Base-by-base conservation (phyloP, 1,284 basidiomycete species). In the Gomphus sp. region DNA sequence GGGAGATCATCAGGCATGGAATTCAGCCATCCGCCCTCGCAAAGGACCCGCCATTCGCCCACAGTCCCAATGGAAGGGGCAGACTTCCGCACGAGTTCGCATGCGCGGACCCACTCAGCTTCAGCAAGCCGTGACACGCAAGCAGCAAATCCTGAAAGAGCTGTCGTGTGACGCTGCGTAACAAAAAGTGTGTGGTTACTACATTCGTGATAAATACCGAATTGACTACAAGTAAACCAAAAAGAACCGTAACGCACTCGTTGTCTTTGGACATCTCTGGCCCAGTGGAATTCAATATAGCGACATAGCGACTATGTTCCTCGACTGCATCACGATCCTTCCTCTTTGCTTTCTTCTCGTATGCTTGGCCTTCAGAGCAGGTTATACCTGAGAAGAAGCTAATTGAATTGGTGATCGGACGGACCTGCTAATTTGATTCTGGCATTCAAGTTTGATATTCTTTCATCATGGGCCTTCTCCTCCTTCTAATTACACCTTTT, bases 271-370 rank as follows among this genome's bases (percentile, higher is more conserved):
- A 84, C 61, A 89, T 83, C 65, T 90, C 88, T 9, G 86, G 85
- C 0, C 87, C 88, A 14, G 90, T 69, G n/a, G 77, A 74, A 63
- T 80, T 84, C 60, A 90, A 81, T 0, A 89, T 72, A 64, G 83
- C 81, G 60, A 91, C 81, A 68, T 90, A 91, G 18, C 85, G 81
- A 45, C 82, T 78, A 68, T 90, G 88, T 65, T 90, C 88, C 28
- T 89, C 87, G 12, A 73, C 74, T 6, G 78, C 82, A 64, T 89
- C 85, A n/a, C 76, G 76, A 14, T 81, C 70, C 56, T 80, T 85
- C 72, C 82, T 87, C 76, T 88, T 90, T 28, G 81, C 78, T 66
- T 87, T 91, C 74, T 86, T 88, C 74, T 91, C 87, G 58, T 87
- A 90, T 8, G 69, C 61, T 66, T 82, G 82, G 60, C 86, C 86